Base-by-base conservation (phyloP, 2,329 filamentous ascomycete genomes). In the Hymenoscyphus repandus region DNA sequence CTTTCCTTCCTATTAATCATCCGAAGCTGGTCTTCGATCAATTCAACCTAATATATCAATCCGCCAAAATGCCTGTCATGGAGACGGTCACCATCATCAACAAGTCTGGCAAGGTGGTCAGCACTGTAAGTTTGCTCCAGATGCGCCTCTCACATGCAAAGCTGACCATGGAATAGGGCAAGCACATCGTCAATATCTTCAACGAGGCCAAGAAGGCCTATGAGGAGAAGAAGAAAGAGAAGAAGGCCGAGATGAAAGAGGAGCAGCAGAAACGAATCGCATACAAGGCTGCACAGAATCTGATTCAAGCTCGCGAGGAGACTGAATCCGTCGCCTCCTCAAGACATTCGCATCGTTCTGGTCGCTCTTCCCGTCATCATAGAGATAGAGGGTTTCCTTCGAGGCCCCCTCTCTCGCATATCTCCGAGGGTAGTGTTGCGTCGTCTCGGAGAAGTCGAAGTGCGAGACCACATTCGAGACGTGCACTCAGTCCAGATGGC, bases 11-110 rank as follows among this genome's bases (percentile, higher is more conserved):
- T 7, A 27, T 4, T 4, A 27, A 4, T 27, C 22, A 27, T 7
- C 4, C 45, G 55, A 57, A 63, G 61, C 61, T 58, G 61, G 61
- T 47, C 59, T 63, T 62, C 58, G 52, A 47, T 32, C 31, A 27
- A 17, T 45, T 49, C 36, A 44, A 47, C 43, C 36, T 51, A 48
- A 34, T 50, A 34, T 50, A 33, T 30, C 30, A 27, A 34, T 54
- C 44, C 53, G 38, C 38, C 54, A 62, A 54, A 18, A 64, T 65
- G 61, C 59, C 61, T 47, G 51, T 80, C 31, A 75, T 78, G 56
- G 85, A 95, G 70, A 92, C 88, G 45, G 83, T 96, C 60, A 91
- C 89, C 59, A 88, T 95, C 64, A 86, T 95, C 70, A 93, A 95
- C 74, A 90, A 82, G 69, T 93, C 89, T 51, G 90, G 90, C 63